Evolutionary conservation across 768 basidiomycete genomes (phyloP), one percentile per base, ranked within the genome.

Genomic region (Tricholomella constricta): DNA sequence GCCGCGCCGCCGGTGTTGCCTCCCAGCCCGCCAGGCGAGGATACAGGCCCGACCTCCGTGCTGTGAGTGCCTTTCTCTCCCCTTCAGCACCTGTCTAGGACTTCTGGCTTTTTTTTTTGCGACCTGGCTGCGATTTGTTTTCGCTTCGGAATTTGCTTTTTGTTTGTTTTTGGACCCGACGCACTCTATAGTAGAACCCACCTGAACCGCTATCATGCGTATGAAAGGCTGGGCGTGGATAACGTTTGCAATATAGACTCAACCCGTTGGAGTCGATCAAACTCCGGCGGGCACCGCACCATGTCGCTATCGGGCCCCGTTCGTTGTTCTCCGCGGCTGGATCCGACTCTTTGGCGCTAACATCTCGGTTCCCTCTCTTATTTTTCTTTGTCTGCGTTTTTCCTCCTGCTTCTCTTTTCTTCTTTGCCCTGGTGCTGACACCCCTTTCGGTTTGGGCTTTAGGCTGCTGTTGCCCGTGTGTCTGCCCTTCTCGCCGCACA

Each of bases 101-200:
- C 47, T 31, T 17, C 35, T 45, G 38, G 34, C 35, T 53, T 40
- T 46, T 31, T 45, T 54, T 51, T 46, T n/a, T n/a, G n/a, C n/a
- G n/a, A n/a, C n/a, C n/a, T n/a, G n/a, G n/a, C n/a, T n/a, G n/a
- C n/a, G n/a, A n/a, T n/a, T n/a, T n/a, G n/a, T n/a, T n/a, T n/a
- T n/a, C n/a, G n/a, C n/a, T n/a, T n/a, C n/a, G n/a, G n/a, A n/a
- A n/a, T n/a, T n/a, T n/a, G 34, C 35, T 53, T 40, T 46, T 31
- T 45, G 53, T 51, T 46, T 62, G 27, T 45, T 50, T 47, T 49
- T 42, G 56, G 48, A 47, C 48, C 4, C 25, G 64, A 76, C 73
- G 89, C 90, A 91, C 75, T 86, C 85, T 82, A 85, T 59, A 86
- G 86, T 93, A 93, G 90, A 93, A 90, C 90, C 90, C 87, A 78